Evolutionary conservation across 495 filamentous ascomycete species (phyloP).

Genomic region (Lichina pygmaea): DNA sequence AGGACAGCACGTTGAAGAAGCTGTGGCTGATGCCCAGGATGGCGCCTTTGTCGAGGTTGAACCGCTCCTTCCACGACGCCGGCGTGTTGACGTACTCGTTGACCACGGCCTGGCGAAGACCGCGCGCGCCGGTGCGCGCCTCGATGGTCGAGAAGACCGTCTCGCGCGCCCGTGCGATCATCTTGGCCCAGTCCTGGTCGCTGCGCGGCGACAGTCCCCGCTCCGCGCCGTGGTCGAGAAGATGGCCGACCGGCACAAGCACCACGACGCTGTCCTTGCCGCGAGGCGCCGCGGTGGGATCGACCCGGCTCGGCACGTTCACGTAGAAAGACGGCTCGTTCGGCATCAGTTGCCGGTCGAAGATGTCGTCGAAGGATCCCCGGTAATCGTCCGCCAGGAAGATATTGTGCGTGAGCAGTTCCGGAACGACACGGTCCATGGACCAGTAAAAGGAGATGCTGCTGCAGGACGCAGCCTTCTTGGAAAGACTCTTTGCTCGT

Average conservation of each 20-base stretch:
- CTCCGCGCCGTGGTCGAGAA: constrained; percentile 14
- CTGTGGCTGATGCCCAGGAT: constrained; percentile 39
- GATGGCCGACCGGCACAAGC: constrained; percentile 39
- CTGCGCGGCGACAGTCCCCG: constrained; percentile 9
- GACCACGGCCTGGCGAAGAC: constrained; percentile 19
- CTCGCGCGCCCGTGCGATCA: constrained; percentile 22
- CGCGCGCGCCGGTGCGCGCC: constrained; percentile 20
- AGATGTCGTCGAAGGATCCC: constrained; percentile 43
- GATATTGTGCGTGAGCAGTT: constrained; percentile 42
- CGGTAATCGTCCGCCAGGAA: constrained; percentile 44
- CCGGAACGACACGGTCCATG: constrained; percentile 23
- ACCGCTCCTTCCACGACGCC: constrained; percentile 26
- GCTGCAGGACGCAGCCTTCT: constrained; percentile 29
- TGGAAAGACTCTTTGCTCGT: constrained; percentile 20
- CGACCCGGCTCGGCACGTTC: constrained; percentile 39
- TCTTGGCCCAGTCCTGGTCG: constrained; percentile 27
- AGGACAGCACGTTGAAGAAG: constrained; percentile 44
- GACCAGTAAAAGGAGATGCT: constrained; percentile 55
- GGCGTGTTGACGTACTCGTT: constrained; percentile 36
- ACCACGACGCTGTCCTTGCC: constrained; percentile 33
- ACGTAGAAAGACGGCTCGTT: constrained; percentile 42
- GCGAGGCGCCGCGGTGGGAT: constrained; percentile 33
- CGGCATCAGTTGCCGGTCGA: constrained; percentile 34
- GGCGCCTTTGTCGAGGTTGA: constrained; percentile 44
- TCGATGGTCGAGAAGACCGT: constrained; percentile 27